Evolutionary conservation across 768 basidiomycete species (phyloP), one percentile per base, ranked within the genome.

Genomic region (Tylopilus felleus): DNA sequence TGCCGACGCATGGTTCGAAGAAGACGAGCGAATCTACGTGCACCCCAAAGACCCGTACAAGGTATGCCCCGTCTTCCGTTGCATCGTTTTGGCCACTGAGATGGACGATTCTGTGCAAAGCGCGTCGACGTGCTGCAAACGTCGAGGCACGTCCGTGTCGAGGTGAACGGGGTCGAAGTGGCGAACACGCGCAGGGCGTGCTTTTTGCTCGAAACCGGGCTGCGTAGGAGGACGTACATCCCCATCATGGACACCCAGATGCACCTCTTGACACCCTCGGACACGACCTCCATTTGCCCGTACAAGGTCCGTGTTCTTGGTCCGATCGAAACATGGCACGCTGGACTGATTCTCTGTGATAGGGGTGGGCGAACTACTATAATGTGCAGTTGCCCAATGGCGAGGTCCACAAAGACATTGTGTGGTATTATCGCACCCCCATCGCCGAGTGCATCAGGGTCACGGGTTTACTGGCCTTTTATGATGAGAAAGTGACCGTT

Each of bases 41-140:
- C 85, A 87, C 55, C 80, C 83, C 8, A 85, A 81, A 60, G 84
- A 87, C 63, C 84, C 84, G 1, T 87, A 84, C 69, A 86, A 87
- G 75, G 85, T 84, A 4, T 42, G 53, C n/a, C 25, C 8, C 33
- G 13, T 21, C n/a, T n/a, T 17, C 3, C 5, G 13, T 28, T 8
- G 16, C 3, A 5, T 33, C 23, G n/a, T 13, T 13, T 12, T 21
- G 3, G 21, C 3, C 17, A 19, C 12, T 28, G 10, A 16, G 6
- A 35, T 13, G 10, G 10, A 29, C 28, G 17, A 41, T 27, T 22
- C 27, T 16, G 5, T 4, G 13, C 35, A 5, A 35, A 86, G 85
- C 80, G 85, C 14, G 68, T 86, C 27, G 85, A 87, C 54, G 74
- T 84, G 2, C 69, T 83, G 0, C 78, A 75, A 47, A 83, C 83